phyloP scores from a whole-genome alignment of 768 basidiomycete species.

The Pholiota molesta region DNA sequence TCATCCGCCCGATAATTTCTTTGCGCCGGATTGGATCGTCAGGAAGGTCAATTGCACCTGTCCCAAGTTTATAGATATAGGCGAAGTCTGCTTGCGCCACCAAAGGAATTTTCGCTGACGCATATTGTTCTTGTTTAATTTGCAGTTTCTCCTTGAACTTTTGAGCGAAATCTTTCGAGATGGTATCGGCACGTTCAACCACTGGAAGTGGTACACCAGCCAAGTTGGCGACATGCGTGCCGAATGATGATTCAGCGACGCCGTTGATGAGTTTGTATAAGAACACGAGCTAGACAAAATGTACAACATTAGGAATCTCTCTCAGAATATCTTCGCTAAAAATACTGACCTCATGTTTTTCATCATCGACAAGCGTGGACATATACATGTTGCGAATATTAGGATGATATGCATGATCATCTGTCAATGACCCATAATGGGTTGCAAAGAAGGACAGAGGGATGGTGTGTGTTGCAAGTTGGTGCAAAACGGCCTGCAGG shows the following conservation, averaged over 20 bases:
- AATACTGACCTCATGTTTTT: slow-evolving; percentile 75
- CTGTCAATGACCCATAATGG: slow-evolving; percentile 94
- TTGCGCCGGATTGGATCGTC: slow-evolving; percentile 53
- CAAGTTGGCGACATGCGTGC: slow-evolving; percentile 92
- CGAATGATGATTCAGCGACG: slow-evolving; percentile 87
- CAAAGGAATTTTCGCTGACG: slow-evolving; percentile 67
- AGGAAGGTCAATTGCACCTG: slow-evolving; percentile 53
- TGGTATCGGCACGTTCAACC: slow-evolving; percentile 84
- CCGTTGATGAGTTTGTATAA: slow-evolving; percentile 92
- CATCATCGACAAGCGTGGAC: slow-evolving; percentile 92
- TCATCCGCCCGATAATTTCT: slow-evolving; percentile 59
- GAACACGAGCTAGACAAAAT: slow-evolving; percentile 72
- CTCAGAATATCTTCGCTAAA: background rate
- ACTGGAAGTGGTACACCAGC: slow-evolving; percentile 89
- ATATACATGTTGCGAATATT: slow-evolving; percentile 96
- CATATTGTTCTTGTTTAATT: slow-evolving; percentile 56
- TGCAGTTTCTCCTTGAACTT: slow-evolving; percentile 85
- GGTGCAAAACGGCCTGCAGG: slow-evolving; percentile 83
- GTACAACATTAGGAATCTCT: slow-evolving; percentile 6
- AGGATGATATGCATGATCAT: slow-evolving; percentile 90
- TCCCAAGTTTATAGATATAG: slow-evolving; percentile 69
- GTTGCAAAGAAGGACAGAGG: slow-evolving; percentile 97
- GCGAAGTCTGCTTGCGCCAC: slow-evolving; percentile 89
- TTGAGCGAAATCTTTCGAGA: slow-evolving; percentile 85
- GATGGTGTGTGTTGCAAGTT: slow-evolving; percentile 90